Evolutionary conservation across 164 flowering plant species (phyloP).

Genomic region (Santalum album): DNA sequence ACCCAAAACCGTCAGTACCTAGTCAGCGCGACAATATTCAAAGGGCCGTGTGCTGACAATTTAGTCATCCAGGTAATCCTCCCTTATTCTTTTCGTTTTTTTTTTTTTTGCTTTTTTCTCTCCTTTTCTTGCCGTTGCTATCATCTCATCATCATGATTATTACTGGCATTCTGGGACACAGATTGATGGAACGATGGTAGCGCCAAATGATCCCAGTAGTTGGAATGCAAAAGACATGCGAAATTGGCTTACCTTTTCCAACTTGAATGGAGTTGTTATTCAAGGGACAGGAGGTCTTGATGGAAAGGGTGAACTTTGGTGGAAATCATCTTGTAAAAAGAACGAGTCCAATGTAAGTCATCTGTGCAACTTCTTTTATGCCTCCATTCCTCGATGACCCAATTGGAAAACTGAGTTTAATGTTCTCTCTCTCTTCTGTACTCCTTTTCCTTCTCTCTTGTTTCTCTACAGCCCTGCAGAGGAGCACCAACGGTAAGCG

Average conservation of each 20-base stretch:
- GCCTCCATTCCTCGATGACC: not conserved
- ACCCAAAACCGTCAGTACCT: conserved; percentile 60
- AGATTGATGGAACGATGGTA: conserved; percentile 79
- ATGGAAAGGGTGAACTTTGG: conserved; percentile 93
- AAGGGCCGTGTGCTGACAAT: not conserved
- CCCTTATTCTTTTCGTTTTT: no score
- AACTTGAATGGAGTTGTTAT: conserved; percentile 47
- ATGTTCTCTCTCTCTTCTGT: conserved; percentile 7
- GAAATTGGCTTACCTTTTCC: conserved; percentile 72
- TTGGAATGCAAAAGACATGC: conserved; percentile 68
- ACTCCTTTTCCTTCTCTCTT: conserved; percentile 10
- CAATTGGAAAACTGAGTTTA: not conserved
- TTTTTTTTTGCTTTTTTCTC: no score
- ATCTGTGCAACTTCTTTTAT: not conserved
- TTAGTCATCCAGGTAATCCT: not conserved
- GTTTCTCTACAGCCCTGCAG: conserved; percentile 61
- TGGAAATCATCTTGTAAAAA: conserved; percentile 96
- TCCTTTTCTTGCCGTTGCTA: not conserved
- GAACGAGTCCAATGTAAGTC: conserved; percentile 68
- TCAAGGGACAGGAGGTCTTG: conserved; percentile 86
- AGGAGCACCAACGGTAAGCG: conserved; percentile 80
- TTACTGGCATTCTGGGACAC: conserved; percentile 19
- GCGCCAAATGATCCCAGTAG: conserved; percentile 79
- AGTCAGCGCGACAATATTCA: not conserved
- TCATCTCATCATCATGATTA: not conserved